Percentiles rank a stretch among this genome's conserved stretches.
These are phyloP conservation scores for Pedinophyceae sp. DNA, from an alignment of 139 green algal genomes.

Conservation along the genomic window DNA sequence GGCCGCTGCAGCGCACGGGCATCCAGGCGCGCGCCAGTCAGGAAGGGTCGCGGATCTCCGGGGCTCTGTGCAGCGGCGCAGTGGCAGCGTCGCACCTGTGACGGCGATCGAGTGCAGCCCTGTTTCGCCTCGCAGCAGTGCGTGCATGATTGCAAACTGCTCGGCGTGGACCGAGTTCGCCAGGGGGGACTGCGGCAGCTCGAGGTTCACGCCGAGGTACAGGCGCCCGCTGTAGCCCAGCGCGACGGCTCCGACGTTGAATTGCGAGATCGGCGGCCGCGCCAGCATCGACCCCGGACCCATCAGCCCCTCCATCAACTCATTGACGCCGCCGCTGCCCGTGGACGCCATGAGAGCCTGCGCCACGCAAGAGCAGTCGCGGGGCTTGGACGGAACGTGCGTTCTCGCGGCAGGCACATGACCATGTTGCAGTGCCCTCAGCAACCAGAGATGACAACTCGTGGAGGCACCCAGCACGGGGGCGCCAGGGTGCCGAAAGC, in stretches of 20 bases:
- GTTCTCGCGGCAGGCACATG: too few relatives aligned
- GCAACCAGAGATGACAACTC: too few relatives aligned
- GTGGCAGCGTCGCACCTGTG: background rate
- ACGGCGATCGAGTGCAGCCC: background rate
- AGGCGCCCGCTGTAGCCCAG: conserved; percentile 46
- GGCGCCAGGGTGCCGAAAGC: background rate
- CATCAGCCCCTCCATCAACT: conserved; percentile 43
- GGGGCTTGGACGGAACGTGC: too few relatives aligned
- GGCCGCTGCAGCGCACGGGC: conserved; percentile 45
- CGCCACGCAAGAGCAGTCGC: too few relatives aligned
- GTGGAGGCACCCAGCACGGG: background rate
- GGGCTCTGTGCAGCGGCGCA: background rate
- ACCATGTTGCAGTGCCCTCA: too few relatives aligned
- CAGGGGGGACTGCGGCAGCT: conserved; percentile 55
- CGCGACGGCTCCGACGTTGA: conserved; percentile 52
- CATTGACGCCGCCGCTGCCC: conserved; percentile 8
- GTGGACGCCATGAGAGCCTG: too few relatives aligned
- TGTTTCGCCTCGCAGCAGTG: conserved; percentile 34
- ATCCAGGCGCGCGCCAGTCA: conserved; percentile 10
- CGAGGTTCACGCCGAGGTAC: conserved; percentile 76
- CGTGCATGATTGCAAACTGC: conserved; percentile 67
- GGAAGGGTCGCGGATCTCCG: background rate
- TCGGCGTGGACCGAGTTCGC: conserved; percentile 70
- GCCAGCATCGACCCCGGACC: conserved; percentile 35
- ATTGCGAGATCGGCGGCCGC: conserved; percentile 48